These are phyloP conservation scores for Hymenoscyphus salicellus DNA, from an alignment of 2,329 filamentous ascomycete genomes.

Conservation along the genomic window DNA sequence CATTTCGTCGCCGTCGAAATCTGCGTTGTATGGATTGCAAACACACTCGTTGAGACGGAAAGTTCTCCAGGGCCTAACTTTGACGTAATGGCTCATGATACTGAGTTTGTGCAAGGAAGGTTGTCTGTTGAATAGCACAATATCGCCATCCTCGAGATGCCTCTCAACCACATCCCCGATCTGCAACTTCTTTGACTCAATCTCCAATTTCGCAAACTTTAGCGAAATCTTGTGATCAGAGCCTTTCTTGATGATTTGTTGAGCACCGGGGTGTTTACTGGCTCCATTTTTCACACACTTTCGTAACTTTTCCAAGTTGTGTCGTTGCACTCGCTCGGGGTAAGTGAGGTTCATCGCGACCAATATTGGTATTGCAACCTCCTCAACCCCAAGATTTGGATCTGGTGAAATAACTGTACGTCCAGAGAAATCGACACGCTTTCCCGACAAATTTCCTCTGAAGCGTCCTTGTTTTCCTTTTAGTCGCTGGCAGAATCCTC, in stretches of 20 bases:
- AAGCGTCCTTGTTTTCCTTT: constrained; percentile 98
- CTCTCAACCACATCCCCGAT: constrained; percentile 89
- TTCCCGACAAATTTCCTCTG: constrained; percentile 92
- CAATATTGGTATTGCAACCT: constrained; percentile 85
- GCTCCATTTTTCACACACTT: constrained; percentile 72
- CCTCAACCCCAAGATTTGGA: constrained; percentile 87
- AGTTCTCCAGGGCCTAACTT: constrained; percentile 90
- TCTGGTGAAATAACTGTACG: constrained; percentile 97
- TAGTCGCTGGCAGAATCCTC: constrained; percentile 89
- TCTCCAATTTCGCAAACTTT: constrained; percentile 68
- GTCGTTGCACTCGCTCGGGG: constrained; percentile 78
- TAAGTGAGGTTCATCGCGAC: constrained; percentile 98
- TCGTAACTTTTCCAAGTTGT: constrained; percentile 81
- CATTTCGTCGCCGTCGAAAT: constrained; percentile 99
- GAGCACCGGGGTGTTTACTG: constrained; percentile 81
- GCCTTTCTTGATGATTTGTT: constrained; percentile 72
- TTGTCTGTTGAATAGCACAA: constrained; percentile 96
- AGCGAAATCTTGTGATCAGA: constrained; percentile 68
- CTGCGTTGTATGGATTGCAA: constrained; percentile 95
- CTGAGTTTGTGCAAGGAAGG: constrained; percentile 97
- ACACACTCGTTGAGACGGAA: constrained; percentile 98
- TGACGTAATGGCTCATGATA: constrained; percentile 94
- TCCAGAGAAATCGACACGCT: constrained; percentile 97
- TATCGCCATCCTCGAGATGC: constrained; percentile 90
- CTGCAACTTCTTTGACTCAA: constrained; percentile 69